Base-by-base conservation (phyloP, 768 basidiomycete species). In the Psilocybe sp. region DNA sequence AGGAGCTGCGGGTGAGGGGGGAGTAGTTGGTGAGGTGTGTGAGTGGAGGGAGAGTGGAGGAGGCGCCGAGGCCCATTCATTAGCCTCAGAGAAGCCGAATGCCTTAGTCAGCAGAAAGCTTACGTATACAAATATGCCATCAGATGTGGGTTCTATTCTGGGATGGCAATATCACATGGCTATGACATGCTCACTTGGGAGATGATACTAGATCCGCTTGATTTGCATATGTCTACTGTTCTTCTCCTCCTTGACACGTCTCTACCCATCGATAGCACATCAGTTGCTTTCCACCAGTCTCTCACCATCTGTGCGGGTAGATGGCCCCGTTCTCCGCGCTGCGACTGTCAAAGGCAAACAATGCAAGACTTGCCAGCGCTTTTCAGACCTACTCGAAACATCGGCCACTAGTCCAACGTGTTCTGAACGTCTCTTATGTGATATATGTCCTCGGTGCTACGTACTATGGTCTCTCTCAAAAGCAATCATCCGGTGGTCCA, bases 401-500 rank as follows among this genome's bases (percentile, higher is more conserved):
- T 62, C 73, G 92, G 4, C 89, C 90, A 3, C 58, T 78, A 35
- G 71, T 94, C 42, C 92, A 95, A 65, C 81, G 83, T 37, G 54
- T 77, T 23, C 72, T 96, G 15, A 93, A 85, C 40, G 59, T 75
- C 18, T 73, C 77, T 6, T 92, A 93, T 60, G 79, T 89, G 6
- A 46, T 84, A 36, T 89, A 93, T 64, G 83, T 85, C 39, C 69
- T 94, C 18, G 69, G 76, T 4, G 69, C 82, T 0, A 83, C 89
- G 10, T 87, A 84, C 60, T 68, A 73, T 44, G 74, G 81, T 3
- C 61, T 92, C 20, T 73, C 76, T 2, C 73, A 76, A 3, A 69
- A 76, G 36, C 67, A 50, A 16, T 78, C 31, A 50, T 52, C 59
- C 37, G 55, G 57, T 15, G 41, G 44, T 32, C 44, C 49, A 20